phyloP scores from a whole-genome alignment of 129 eudicot genomes.

The Glebionis coronaria region DNA sequence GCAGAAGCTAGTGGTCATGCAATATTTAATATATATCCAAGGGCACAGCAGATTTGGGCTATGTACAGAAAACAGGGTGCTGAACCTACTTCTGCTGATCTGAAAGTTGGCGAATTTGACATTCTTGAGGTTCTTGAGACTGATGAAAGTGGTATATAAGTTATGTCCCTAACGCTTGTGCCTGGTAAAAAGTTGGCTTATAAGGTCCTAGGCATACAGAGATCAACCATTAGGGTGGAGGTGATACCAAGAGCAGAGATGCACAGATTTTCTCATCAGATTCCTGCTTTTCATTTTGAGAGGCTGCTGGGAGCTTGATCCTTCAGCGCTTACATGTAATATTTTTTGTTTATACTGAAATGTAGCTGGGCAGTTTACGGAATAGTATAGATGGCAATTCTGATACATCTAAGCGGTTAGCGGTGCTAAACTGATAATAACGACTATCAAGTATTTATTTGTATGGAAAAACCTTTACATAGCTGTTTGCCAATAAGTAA shows the following conservation, averaged over 20 bases:
- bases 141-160: conserved; percentile 25
- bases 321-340: conserved; percentile 51
- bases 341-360: no score
- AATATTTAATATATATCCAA: conserved; percentile 20
- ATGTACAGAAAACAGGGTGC: no score
- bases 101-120: no score
- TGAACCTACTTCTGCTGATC: no score
- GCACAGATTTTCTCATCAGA: conserved; percentile 49
- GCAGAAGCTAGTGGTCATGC: conserved; percentile 18
- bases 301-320: conserved; percentile 64
- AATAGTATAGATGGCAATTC: no score
- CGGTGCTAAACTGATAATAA: no score
- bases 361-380: no score
- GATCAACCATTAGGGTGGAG: conserved; percentile 17
- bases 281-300: conserved; percentile 45
- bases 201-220: conserved; percentile 24
- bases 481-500: no score
- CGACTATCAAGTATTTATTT: no score
- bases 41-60: conserved; percentile 21
- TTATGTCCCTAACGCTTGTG: conserved; percentile 30
- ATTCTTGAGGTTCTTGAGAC: no score
- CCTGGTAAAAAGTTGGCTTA: conserved; percentile 42
- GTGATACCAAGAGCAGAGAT: conserved; percentile 37
- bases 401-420: no score
- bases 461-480: no score